phyloP scores from a whole-genome alignment of 371 early-diverging fungal genomes.

The Mucor circinelloides region DNA sequence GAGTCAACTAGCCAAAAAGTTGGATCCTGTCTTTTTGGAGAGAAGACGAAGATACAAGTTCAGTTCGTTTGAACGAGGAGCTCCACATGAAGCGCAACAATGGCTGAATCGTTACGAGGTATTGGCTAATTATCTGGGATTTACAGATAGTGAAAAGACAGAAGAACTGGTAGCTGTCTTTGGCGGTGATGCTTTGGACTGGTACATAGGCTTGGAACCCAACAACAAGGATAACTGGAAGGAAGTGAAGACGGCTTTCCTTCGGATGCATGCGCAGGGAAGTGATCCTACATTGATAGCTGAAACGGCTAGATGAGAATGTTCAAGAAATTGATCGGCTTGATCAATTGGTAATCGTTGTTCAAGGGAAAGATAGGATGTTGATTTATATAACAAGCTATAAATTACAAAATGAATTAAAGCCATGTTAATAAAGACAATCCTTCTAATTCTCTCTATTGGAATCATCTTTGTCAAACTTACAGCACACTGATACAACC shows the following conservation, averaged over 20 bases:
- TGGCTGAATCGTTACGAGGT: conserved; percentile 1
- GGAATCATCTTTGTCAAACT: no score
- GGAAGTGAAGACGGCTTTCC: not conserved
- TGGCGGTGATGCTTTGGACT: not conserved
- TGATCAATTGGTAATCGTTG: no score
- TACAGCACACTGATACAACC: no score
- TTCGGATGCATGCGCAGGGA: not conserved
- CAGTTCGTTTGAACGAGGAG: not conserved
- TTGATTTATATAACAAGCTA: no score
- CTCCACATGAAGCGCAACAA: not conserved
- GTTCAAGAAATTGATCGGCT: no score
- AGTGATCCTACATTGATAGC: not conserved
- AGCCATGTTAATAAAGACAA: no score
- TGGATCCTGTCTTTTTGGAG: not conserved
- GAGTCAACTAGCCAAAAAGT: not conserved
- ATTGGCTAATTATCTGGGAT: not conserved
- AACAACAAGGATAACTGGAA: not conserved
- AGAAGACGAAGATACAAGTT: not conserved
- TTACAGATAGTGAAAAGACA: not conserved
- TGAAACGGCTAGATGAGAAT: no score
- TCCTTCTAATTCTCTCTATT: no score
- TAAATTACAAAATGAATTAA: no score
- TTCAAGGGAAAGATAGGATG: no score
- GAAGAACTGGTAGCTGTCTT: not conserved
- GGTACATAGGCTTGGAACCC: not conserved